phyloP scores from a whole-genome alignment of 495 filamentous ascomycete species.

The Talaromyces liani region DNA sequence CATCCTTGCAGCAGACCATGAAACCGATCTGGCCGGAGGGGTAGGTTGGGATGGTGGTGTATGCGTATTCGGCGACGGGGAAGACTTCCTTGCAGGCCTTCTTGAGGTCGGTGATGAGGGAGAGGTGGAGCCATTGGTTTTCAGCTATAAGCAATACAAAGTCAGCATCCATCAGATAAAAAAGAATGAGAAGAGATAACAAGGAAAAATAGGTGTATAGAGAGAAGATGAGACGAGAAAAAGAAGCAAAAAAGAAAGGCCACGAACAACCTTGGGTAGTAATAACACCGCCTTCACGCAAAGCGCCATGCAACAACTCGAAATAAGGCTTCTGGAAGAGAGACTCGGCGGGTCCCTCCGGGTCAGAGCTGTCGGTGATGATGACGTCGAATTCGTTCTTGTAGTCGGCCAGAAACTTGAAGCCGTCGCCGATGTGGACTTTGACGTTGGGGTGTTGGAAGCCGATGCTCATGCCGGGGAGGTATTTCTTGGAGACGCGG shows the following conservation, averaged over 20 bases:
- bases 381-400: slow-evolving; percentile 98
- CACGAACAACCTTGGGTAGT: slow-evolving; percentile 99
- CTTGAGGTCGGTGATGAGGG: slow-evolving; percentile 83
- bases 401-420: slow-evolving; percentile 89
- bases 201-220: slow-evolving; percentile 10
- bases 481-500: slow-evolving; percentile 95
- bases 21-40: slow-evolving; percentile 99
- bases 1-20: slow-evolving; percentile 98
- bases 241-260: slow-evolving; percentile 45
- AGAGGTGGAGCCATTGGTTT: slow-evolving; percentile 98
- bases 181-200: slow-evolving; percentile 9
- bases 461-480: slow-evolving; percentile 87
- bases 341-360: slow-evolving; percentile 89
- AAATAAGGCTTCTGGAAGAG: slow-evolving; percentile 99
- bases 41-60: slow-evolving; percentile 99
- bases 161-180: slow-evolving; percentile 3
- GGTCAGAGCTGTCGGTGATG: slow-evolving; percentile 97
- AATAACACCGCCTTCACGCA: slow-evolving; percentile 94
- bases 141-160: slow-evolving; percentile 53
- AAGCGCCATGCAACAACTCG: slow-evolving; percentile 77
- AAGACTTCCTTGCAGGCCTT: slow-evolving; percentile 97
- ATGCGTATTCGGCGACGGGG: slow-evolving; percentile 95
- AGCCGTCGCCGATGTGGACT: slow-evolving; percentile 89
- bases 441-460: slow-evolving; percentile 90
- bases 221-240: not conserved